phyloP scores from a whole-genome alignment of 371 early-diverging fungal species.

The Conidiobolus incongruus region DNA sequence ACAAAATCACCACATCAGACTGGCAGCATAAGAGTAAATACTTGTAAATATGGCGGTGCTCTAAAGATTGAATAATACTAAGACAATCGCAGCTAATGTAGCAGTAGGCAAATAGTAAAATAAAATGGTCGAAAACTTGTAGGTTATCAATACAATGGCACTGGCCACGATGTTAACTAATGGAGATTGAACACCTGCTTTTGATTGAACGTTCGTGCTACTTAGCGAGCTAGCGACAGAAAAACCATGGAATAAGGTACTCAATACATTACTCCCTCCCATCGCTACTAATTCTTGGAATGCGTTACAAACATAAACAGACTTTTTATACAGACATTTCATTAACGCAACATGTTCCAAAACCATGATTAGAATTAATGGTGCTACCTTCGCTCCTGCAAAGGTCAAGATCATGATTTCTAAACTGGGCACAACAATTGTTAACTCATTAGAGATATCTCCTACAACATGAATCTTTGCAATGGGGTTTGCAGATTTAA shows the following conservation, averaged over 20 bases:
- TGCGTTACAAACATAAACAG: constrained; percentile 8
- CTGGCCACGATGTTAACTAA: constrained; percentile 47
- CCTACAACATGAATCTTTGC: constrained; percentile 2
- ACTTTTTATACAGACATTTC: constrained; percentile 20
- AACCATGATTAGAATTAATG: constrained; percentile 15
- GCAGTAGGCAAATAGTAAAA: too few species aligned
- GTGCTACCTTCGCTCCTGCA: constrained; percentile 23
- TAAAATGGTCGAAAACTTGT: constrained; percentile 50
- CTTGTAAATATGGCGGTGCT: too few species aligned
- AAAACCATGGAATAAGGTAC: constrained; percentile 59
- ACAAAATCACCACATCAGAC: too few species aligned
- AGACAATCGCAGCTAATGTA: too few species aligned
- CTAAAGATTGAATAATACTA: too few species aligned
- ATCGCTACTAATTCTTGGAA: constrained; percentile 65
- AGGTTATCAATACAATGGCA: constrained; percentile 37
- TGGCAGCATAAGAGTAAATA: too few species aligned
- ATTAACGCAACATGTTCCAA: constrained; percentile 14
- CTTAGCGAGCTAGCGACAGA: constrained; percentile 73
- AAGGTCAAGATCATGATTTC: constrained; percentile 43
- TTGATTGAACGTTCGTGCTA: constrained; percentile 31
- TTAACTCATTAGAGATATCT: too few species aligned
- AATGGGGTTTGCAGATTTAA: neutral
- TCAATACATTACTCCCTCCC: constrained; percentile 53
- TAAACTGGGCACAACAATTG: constrained; percentile 18
- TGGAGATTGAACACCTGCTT: constrained; percentile 32